Evolutionary conservation across 495 filamentous ascomycete species (phyloP).

Genomic region (Penicillium salamii): DNA sequence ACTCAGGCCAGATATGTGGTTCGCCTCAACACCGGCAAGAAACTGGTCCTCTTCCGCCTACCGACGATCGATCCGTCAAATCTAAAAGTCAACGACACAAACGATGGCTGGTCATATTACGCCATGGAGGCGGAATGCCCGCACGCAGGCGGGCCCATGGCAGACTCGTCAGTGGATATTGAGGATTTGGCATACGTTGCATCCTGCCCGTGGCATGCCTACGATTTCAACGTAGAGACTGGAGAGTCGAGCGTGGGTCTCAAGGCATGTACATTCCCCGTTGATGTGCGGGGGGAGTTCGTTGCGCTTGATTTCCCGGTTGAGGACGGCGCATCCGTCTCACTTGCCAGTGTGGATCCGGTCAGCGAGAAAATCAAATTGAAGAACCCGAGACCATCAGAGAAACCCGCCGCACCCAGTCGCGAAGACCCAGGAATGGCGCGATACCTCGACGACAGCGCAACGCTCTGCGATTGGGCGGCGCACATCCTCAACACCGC

Average conservation of each 20-base stretch:
- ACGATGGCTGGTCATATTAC: slow-evolving; percentile 49
- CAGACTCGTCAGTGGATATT: slow-evolving; percentile 49
- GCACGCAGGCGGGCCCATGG: slow-evolving; percentile 51
- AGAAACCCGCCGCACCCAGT: slow-evolving; percentile 8
- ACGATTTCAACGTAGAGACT: slow-evolving; percentile 56
- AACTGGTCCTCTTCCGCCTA: slow-evolving; percentile 50
- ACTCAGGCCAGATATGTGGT: slow-evolving; percentile 48
- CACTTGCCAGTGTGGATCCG: slow-evolving; percentile 36
- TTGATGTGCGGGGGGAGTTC: slow-evolving; percentile 36
- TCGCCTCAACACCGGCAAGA: slow-evolving; percentile 48
- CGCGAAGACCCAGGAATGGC: slow-evolving; percentile 19
- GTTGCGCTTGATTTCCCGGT: slow-evolving; percentile 33
- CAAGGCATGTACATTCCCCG: slow-evolving; percentile 51
- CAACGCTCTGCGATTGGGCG: slow-evolving; percentile 51
- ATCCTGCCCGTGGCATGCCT: slow-evolving; percentile 56
- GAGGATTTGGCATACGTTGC: slow-evolving; percentile 53
- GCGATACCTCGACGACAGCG: slow-evolving; percentile 41
- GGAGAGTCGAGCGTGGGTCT: slow-evolving; percentile 54
- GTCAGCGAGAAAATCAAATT: slow-evolving; percentile 52
- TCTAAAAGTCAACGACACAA: slow-evolving; percentile 30
- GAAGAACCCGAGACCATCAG: slow-evolving; percentile 33
- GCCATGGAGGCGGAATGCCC: slow-evolving; percentile 55
- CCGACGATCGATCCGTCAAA: slow-evolving; percentile 38
- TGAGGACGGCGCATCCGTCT: slow-evolving; percentile 18
- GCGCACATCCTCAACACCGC: slow-evolving; percentile 49